Evolutionary conservation across 1,284 basidiomycete species (phyloP).

Genomic region (Earliella scabrosa): DNA sequence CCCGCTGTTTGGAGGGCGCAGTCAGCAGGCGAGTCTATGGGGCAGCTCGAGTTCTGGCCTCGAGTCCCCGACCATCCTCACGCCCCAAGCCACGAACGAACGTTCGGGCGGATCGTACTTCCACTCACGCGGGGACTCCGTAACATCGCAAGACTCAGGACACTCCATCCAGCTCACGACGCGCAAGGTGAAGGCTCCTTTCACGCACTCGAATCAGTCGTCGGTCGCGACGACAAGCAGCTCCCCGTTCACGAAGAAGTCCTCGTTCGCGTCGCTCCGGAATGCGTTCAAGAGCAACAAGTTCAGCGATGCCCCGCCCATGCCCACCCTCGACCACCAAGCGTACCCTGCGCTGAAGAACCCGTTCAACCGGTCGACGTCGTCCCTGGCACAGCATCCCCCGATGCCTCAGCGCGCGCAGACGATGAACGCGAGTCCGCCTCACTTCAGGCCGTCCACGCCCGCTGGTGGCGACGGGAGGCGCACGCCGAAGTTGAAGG

Average conservation of each 20-base stretch:
- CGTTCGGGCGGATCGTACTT: slow-evolving; percentile 65
- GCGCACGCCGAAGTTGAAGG: slow-evolving; percentile 51
- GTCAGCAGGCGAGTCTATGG: slow-evolving; percentile 45
- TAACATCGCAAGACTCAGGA: slow-evolving; percentile 66
- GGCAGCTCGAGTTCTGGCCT: slow-evolving; percentile 48
- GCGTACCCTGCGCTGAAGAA: slow-evolving; percentile 73
- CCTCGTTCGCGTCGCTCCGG: slow-evolving; percentile 85
- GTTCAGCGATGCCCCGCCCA: slow-evolving; percentile 54
- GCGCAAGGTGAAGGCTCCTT: slow-evolving; percentile 53
- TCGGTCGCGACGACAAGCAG: slow-evolving; percentile 58
- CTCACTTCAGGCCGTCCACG: slow-evolving; percentile 62
- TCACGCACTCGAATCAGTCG: slow-evolving; percentile 70
- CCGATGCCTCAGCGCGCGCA: slow-evolving; percentile 36
- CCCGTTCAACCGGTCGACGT: slow-evolving; percentile 80
- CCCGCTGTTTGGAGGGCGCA: slow-evolving; percentile 63
- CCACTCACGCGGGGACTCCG: slow-evolving; percentile 77
- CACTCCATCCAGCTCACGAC: slow-evolving; percentile 51
- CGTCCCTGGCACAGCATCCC: slow-evolving; percentile 58
- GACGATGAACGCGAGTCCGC: slow-evolving; percentile 44
- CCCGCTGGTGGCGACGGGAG: slow-evolving; percentile 56
- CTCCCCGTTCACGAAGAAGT: slow-evolving; percentile 75
- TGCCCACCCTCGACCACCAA: slow-evolving; percentile 68
- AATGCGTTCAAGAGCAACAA: slow-evolving; percentile 85
- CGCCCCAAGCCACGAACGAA: slow-evolving; percentile 51
- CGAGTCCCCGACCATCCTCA: slow-evolving; percentile 68